Conservation (phyloP, 2,329 filamentous ascomycete species). For the Neofusicoccum sp. region DNA sequence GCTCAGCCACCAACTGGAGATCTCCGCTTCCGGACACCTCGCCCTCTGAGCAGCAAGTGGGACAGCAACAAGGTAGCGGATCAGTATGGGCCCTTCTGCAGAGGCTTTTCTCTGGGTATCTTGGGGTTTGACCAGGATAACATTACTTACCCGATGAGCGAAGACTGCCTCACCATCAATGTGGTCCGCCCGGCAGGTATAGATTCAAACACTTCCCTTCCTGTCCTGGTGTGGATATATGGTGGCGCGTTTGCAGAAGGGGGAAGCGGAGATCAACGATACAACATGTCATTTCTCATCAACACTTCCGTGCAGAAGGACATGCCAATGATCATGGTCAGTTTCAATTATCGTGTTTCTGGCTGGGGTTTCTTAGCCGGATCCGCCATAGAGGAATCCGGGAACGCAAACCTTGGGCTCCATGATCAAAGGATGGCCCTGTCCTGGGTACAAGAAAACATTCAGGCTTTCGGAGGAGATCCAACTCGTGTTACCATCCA, state of each 20-base stretch:
- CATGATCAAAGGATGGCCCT: slow-evolving; percentile 48
- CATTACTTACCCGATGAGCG: slow-evolving; percentile 23
- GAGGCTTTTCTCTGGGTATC: slow-evolving; percentile 44
- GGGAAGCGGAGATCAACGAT: slow-evolving; percentile 23
- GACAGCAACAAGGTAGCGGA: slow-evolving; percentile 40
- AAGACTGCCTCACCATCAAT: slow-evolving; percentile 50
- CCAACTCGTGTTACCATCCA: slow-evolving; percentile 38
- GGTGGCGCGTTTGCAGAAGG: slow-evolving; percentile 9
- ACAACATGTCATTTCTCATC: slow-evolving; percentile 33
- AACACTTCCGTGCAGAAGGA: background rate
- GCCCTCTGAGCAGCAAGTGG: slow-evolving; percentile 29
- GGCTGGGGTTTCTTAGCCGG: slow-evolving; percentile 70
- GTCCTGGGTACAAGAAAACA: slow-evolving; percentile 46
- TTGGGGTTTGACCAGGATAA: slow-evolving; percentile 36
- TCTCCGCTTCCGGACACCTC: background rate
- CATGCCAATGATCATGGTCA: slow-evolving; percentile 69
- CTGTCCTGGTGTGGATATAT: slow-evolving; percentile 36
- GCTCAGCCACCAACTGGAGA: slow-evolving; percentile 5
- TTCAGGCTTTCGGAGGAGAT: slow-evolving; percentile 43
- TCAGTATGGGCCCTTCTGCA: slow-evolving; percentile 44
- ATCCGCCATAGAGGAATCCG: slow-evolving; percentile 51
- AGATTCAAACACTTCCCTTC: slow-evolving; percentile 31
- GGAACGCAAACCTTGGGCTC: slow-evolving; percentile 49
- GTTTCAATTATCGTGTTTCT: slow-evolving; percentile 73
- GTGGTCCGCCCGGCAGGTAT: slow-evolving; percentile 43